A percentile compares a stretch with the other conserved stretches of the same genome.
Evolutionary conservation across 2,329 filamentous ascomycete species (phyloP).

Genomic region (Cercospora zeae-maydis): DNA sequence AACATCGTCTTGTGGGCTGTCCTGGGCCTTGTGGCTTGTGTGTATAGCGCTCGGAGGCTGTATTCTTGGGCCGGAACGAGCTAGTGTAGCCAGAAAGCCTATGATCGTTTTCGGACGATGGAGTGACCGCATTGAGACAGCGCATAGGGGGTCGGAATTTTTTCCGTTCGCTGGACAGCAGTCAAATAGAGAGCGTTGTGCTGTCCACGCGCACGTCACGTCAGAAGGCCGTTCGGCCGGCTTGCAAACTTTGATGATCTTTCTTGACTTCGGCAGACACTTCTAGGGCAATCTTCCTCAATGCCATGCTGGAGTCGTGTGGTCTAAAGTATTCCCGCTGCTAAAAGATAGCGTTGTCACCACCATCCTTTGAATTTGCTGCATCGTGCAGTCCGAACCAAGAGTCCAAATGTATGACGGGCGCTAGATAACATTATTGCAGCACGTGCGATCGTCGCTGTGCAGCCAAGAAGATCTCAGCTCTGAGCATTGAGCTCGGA

Average conservation of each 20-base stretch:
- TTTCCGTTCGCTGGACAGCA: background rate
- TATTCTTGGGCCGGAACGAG: slow-evolving; percentile 22
- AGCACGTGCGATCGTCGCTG: background rate
- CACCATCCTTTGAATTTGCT: background rate
- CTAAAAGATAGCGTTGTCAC: background rate
- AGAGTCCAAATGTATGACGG: background rate
- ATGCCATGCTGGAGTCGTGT: background rate
- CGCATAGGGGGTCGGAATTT: background rate
- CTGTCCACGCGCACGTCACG: background rate
- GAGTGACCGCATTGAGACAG: background rate
- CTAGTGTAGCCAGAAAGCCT: background rate
- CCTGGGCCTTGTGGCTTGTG: slow-evolving; percentile 22
- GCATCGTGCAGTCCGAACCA: background rate
- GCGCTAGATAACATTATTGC: background rate
- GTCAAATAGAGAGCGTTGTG: background rate
- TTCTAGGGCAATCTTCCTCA: too few relatives aligned
- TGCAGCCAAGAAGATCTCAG: background rate
- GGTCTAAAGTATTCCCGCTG: background rate
- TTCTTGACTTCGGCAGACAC: background rate
- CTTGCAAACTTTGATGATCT: background rate
- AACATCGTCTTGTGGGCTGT: slow-evolving; percentile 43
- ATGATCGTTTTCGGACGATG: background rate
- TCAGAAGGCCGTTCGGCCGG: background rate
- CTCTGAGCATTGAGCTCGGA: too few relatives aligned
- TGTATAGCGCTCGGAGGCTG: slow-evolving; percentile 23